Percentiles rank a stretch among this genome's conserved stretches.
Evolutionary conservation across 192 early-diverging fungal species (phyloP).

Genomic region (Coemansia sp.): DNA sequence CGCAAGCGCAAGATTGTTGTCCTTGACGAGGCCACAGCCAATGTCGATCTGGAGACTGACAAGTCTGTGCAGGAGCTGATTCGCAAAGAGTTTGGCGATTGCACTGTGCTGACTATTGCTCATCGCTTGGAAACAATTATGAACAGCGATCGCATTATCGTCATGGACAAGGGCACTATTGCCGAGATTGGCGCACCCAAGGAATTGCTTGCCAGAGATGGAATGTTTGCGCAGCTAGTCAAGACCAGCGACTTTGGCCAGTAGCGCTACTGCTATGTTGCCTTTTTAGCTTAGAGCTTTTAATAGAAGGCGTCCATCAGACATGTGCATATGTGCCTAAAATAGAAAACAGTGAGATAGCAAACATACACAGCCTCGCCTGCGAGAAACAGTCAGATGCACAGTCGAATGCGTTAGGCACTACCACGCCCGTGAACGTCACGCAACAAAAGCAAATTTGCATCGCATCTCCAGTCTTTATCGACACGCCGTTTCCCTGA

Average conservation of each 20-base stretch:
- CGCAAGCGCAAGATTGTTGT: conserved; percentile 56
- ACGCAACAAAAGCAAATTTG: too few species aligned
- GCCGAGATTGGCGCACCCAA: conserved; percentile 62
- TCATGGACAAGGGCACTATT: conserved; percentile 67
- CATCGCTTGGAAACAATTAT: conserved; percentile 70
- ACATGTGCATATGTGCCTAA: not conserved
- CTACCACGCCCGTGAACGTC: too few species aligned
- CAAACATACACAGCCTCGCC: too few species aligned
- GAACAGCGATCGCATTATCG: conserved; percentile 67
- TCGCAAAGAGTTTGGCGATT: conserved; percentile 50
- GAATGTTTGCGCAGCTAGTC: conserved; percentile 23
- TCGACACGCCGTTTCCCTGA: too few species aligned
- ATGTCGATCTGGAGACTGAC: conserved; percentile 53
- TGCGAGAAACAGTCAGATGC: too few species aligned
- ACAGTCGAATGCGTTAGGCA: too few species aligned
- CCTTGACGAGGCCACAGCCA: conserved; percentile 69
- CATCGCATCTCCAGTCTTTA: too few species aligned
- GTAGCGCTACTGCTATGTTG: not conserved
- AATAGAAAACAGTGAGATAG: too few species aligned
- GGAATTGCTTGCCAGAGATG: conserved; percentile 52
- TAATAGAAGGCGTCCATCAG: not conserved
- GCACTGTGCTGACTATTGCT: conserved; percentile 62
- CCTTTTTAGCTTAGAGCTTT: not conserved
- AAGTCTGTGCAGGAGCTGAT: conserved; percentile 35
- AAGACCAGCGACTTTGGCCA: conserved; percentile 19